phyloP scores from a whole-genome alignment of 2,329 filamentous ascomycete species.

The Sordariomycetes sp. region DNA sequence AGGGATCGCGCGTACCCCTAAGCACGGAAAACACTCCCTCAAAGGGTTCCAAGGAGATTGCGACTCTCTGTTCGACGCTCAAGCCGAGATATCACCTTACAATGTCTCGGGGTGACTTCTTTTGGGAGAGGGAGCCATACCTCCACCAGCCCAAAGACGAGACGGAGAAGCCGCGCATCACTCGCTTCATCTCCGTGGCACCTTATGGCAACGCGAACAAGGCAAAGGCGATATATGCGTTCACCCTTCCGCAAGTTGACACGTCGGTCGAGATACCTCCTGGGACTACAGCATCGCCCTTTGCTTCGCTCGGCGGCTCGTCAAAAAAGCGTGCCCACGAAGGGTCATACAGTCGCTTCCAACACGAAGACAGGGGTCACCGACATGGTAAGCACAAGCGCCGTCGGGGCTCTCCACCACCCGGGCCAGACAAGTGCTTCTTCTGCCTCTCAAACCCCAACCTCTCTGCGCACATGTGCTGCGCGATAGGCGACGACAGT shows the following conservation, averaged over 20 bases:
- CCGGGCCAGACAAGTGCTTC: slow-evolving; percentile 74
- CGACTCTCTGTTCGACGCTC: slow-evolving; percentile 66
- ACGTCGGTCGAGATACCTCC: slow-evolving; percentile 48
- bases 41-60: slow-evolving; percentile 51
- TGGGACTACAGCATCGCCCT: slow-evolving; percentile 69
- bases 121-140: slow-evolving; percentile 90
- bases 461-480: slow-evolving; percentile 77
- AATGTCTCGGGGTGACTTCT: slow-evolving; percentile 51
- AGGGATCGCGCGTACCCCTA: slow-evolving; percentile 53
- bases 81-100: slow-evolving; percentile 92
- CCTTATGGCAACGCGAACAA: slow-evolving; percentile 66
- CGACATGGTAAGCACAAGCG: slow-evolving; percentile 34
- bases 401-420: slow-evolving; percentile 41
- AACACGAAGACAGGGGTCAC: slow-evolving; percentile 31
- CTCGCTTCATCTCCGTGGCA: slow-evolving; percentile 84
- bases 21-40: slow-evolving; percentile 9
- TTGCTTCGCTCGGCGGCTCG: slow-evolving; percentile 34
- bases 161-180: slow-evolving; percentile 34
- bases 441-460: slow-evolving; percentile 89
- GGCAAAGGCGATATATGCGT: slow-evolving; percentile 73
- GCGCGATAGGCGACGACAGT: slow-evolving; percentile 74
- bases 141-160: slow-evolving; percentile 47
- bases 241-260: slow-evolving; percentile 57
- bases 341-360: slow-evolving; percentile 43
- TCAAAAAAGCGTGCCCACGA: slow-evolving; percentile 45